Evolutionary conservation across 140 eudicot species (phyloP).

Genomic region (Ambrosia hybrid): DNA sequence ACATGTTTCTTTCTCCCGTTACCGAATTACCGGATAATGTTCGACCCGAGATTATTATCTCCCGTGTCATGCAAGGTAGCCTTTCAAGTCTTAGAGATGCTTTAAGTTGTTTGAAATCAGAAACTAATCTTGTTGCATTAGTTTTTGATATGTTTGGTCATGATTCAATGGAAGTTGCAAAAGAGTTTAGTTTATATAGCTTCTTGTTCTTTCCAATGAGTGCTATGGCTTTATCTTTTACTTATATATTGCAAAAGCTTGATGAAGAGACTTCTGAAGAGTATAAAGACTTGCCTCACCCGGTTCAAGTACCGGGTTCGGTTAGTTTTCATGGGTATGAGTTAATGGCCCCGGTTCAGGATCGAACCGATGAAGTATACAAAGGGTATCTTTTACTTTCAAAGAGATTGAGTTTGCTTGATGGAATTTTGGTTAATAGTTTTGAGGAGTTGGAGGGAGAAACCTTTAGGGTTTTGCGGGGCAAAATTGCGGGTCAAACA

Average conservation of each 20-base stretch:
- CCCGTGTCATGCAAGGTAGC: constrained; percentile 4
- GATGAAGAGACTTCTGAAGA: constrained; percentile 41
- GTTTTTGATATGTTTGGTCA: constrained; percentile 44
- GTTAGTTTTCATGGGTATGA: constrained; percentile 41
- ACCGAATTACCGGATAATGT: constrained; percentile 19
- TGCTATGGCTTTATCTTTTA: constrained; percentile 42
- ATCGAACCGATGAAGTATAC: constrained; percentile 57
- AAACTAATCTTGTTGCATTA: constrained; percentile 32
- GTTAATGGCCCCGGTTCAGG: constrained; percentile 49
- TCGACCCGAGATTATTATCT: constrained; percentile 12
- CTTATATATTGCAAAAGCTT: constrained; percentile 39
- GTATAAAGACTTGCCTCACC: constrained; percentile 35
- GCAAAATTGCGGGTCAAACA: constrained; percentile 26
- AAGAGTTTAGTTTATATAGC: constrained; percentile 26
- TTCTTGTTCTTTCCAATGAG: constrained; percentile 37
- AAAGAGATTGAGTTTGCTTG: constrained; percentile 41
- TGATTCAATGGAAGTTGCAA: constrained; percentile 37
- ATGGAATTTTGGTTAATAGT: constrained; percentile 59
- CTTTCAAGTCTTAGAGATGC: constrained; percentile 33
- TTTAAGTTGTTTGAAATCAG: constrained; percentile 16
- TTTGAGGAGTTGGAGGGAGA: constrained; percentile 57
- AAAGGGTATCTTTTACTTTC: constrained; percentile 53
- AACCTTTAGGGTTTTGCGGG: constrained; percentile 29
- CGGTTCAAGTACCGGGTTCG: constrained; percentile 42
- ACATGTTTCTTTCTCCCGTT: constrained; percentile 39